Base-by-base conservation (phyloP, 2,329 filamentous ascomycete genomes). In the Chaetomium olivaceum region DNA sequence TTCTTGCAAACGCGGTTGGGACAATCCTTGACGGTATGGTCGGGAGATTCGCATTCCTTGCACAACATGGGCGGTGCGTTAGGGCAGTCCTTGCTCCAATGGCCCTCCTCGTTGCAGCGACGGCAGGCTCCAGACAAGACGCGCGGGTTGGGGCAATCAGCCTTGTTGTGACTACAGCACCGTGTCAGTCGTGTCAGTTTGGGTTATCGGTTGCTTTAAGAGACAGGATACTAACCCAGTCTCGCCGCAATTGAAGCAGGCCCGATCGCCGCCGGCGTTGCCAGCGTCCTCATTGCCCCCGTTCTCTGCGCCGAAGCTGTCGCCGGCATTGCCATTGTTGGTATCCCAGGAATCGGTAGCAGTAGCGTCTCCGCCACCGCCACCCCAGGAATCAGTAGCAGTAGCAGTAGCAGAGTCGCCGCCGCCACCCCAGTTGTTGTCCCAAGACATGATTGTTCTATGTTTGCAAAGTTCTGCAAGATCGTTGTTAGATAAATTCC, bases 161-260 rank as follows among this genome's bases (percentile, higher is more conserved):
- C 77, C 76, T 87, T 89, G 76, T 80, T 85, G 79, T 90, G 88
- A 16, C 87, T 84, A 31, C 9, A 50, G 6, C 1, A 16, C 12
- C 33, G 23, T 29, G 57, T 66, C n/a, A 61, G 46, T 54, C n/a
- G 67, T 23, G 46, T 62, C 25, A 59, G 46, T 54, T 14, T 66
- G 59, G 23, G 65, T 70, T 12, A 61, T 46, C 55, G 19, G 8
- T 43, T 61, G 39, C 61, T 33, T 16, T 62, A 62, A 27, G 21
- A 54, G 46, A 9, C 8, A 36, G 58, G 27, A 56, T 54, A 73
- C 77, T 70, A 74, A 81, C 80, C 81, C 84, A 36, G 77, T 71
- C 70, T 87, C 76, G 61, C 85, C 84, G 68, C 86, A 89, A 76
- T 88, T 88, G 81, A 77, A 88, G 78, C 86, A 88, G 54, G 79